Conservation (phyloP, 1,139 yeast species). For the Starmera stellimalicola region DNA sequence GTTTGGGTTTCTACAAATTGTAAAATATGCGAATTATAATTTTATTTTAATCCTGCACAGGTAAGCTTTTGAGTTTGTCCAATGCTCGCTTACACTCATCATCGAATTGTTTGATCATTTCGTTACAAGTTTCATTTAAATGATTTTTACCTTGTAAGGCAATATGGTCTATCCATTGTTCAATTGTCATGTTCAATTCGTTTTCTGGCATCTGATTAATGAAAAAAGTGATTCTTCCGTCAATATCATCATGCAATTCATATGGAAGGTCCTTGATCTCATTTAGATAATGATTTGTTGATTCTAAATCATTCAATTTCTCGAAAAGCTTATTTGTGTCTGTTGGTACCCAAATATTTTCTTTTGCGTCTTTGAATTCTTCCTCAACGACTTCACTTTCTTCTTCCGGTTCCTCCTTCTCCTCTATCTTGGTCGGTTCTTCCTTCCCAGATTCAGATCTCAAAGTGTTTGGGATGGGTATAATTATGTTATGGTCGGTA, state of each 20-base stretch:
- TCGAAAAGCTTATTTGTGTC: constrained; percentile 25
- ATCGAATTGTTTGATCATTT: constrained; percentile 35
- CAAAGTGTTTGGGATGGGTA: too few relatives aligned
- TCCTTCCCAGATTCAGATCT: too few relatives aligned
- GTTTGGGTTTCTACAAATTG: too few relatives aligned
- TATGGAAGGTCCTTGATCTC: constrained; percentile 13
- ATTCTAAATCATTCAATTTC: constrained; percentile 30
- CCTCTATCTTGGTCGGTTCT: too few relatives aligned
- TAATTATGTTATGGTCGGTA: constrained; percentile 19
- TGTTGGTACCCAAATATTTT: constrained; percentile 18
- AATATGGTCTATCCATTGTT: constrained; percentile 55
- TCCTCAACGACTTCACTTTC: too few relatives aligned
- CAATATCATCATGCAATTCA: constrained; percentile 36
- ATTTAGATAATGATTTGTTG: constrained; percentile 27
- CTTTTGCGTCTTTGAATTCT: constrained; percentile 2
- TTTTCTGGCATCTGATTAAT: constrained; percentile 61
- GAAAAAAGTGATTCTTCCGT: constrained; percentile 54
- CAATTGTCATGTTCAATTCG: constrained; percentile 60
- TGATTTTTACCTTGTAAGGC: constrained; percentile 37
- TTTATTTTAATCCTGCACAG: too few relatives aligned
- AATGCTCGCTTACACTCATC: constrained; percentile 36
- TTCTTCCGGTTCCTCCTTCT: too few relatives aligned
- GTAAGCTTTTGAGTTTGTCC: constrained; percentile 6
- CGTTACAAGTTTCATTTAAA: constrained; percentile 26
- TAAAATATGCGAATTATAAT: too few relatives aligned